Base-by-base conservation (phyloP, 495 filamentous ascomycete species). In the Penicillium cataractarum region DNA sequence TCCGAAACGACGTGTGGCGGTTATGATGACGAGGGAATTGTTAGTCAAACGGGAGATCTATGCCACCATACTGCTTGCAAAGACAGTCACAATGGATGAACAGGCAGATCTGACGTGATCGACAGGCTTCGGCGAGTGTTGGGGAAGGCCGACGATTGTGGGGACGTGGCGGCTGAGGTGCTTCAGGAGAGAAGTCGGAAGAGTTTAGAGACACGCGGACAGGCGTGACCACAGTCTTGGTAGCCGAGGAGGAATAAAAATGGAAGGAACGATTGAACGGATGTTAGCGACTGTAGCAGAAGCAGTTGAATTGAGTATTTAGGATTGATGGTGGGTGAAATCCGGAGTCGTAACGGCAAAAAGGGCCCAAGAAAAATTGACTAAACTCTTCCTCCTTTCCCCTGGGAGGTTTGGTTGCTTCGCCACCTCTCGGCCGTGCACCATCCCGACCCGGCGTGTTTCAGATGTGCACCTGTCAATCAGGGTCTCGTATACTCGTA, bases 91-190 rank as follows among this genome's bases (percentile, higher is more conserved):
- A 5, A 50, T 27, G 22, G 24, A 29, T 24, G 24, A n/a, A n/a
- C 22, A 3, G 35, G 19, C 8, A 35, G 29, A 5, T 6, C 27
- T 32, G 51, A 31, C n/a, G 51, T 56, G 53, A 56, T 56, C 53
- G 53, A 56, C 53, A 33, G 19, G 35, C 6, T 56, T 56, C 13
- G 53, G 32, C 42, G 53, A 24, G 21, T 39, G 53, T 15, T 56
- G 35, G 35, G 12, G 53, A 56, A 26, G 53, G 19, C 53, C 53
- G 32, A 54, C 29, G 29, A 42, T 37, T 40, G 53, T 56, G 53
- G 53, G 53, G 53, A 54, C 29, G 51, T 33, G 29, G 51, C 29
- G n/a, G 51, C 10, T 37, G 17, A 21, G 19, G 8, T 42, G 35
- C 24, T 56, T 15, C 12, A 55, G 21, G 49, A 29, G 49, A 31